Conservation (phyloP, 1,284 basidiomycete genomes). For the Leccinum pachyderme region DNA sequence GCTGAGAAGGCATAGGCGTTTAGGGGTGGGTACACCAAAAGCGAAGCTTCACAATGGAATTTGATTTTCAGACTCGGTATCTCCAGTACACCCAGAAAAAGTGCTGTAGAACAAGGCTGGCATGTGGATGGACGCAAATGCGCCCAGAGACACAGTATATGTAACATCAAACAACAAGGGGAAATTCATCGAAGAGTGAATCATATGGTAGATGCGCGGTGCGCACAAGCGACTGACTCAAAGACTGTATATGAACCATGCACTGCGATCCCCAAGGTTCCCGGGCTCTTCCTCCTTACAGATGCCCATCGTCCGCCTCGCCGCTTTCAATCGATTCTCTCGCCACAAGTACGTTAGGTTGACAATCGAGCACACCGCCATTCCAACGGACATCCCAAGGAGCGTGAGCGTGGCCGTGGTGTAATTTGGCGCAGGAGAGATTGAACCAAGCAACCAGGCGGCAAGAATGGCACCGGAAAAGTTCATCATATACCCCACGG, state of each 20-base stretch:
- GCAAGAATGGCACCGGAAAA: slow-evolving; percentile 57
- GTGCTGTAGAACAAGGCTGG: no score
- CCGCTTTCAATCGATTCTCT: slow-evolving; percentile 25
- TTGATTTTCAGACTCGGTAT: neutral
- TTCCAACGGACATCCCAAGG: slow-evolving; percentile 37
- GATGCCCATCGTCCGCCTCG: slow-evolving; percentile 13
- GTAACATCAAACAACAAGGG: no score
- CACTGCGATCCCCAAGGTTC: slow-evolving; percentile 30
- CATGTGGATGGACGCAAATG: no score
- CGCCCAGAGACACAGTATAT: no score
- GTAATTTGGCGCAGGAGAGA: slow-evolving; percentile 44
- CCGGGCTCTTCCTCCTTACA: slow-evolving; percentile 20
- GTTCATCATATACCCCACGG: slow-evolving; percentile 48
- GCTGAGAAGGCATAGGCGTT: slow-evolving; percentile 4
- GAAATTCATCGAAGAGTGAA: no score
- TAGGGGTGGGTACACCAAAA: neutral
- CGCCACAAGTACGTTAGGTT: slow-evolving; percentile 31
- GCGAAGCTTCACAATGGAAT: neutral
- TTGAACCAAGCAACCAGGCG: slow-evolving; percentile 49
- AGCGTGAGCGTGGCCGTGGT: slow-evolving; percentile 40
- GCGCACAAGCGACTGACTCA: no score
- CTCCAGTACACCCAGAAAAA: no score
- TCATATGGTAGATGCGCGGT: no score
- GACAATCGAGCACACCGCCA: slow-evolving; percentile 29
- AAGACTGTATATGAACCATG: slow-evolving; percentile 32